Base-by-base conservation (phyloP, 257 asterid genomes). In the Verbascum thapsus region DNA sequence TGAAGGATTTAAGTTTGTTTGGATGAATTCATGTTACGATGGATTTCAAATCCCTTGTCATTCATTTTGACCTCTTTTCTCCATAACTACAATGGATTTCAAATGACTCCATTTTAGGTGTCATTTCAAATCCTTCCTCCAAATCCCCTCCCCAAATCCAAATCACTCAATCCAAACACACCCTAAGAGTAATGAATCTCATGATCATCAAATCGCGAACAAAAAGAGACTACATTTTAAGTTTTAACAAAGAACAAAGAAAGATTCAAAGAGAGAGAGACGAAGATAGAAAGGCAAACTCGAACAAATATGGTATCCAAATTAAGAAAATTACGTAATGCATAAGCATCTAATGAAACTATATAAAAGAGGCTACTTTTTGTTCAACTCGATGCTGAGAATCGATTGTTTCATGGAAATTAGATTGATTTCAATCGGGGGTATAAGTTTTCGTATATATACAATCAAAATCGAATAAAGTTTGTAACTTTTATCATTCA, bases 401-500 rank as follows among this genome's bases (percentile, higher is more conserved):
- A n/a, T n/a, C n/a, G n/a, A n/a, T n/a, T n/a, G n/a, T n/a, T 61
- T 51, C 54, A 58, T 34, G 13, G 10, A 15, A 49, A 59, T 47
- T 52, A 42, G 20, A 43, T 30, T 71, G 20, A 43, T 30, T 71
- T 63, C 70, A 71, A 32, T n/a, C n/a, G n/a, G n/a, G n/a, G n/a
- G n/a, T n/a, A n/a, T n/a, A n/a, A n/a, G n/a, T n/a, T n/a, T n/a
- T n/a, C n/a, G 53, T 35, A 34, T 44, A 56, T 8, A 16, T 67
- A 57, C 16, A 22, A 56, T 22, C 40, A 57, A 50, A 13, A 23
- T 1, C 22, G 61, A 61, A 57, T 49, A 59, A 38, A 12, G 30
- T 16, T 41, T 57, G 26, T 44, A 41, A 17, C 8, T 22, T 22
- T n/a, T 35, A 20, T 8, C 37, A 41, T 63, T 41, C 30, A 30